Base-by-base conservation (phyloP, 1,139 yeast genomes). In the Geotrichum restrictum region DNA sequence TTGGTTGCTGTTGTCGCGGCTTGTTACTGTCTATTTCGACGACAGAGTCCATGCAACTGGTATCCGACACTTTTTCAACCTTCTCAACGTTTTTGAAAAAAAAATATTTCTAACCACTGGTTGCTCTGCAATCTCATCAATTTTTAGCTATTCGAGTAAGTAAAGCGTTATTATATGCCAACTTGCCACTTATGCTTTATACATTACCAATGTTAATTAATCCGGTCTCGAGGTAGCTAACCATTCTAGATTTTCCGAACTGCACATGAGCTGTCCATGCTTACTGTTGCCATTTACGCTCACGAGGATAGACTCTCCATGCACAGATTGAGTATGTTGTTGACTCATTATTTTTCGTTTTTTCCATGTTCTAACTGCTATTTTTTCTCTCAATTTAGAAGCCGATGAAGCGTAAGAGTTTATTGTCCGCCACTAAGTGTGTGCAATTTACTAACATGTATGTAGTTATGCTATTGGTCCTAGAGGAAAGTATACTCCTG, bases 261-360 rank as follows among this genome's bases (percentile, higher is more conserved):
- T 34, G 98, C 98, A 57, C 98, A 94, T 74, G 98, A 94, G 71
- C 78, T 93, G 67, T 86, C 96, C 41, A 88, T 94, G 96, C 91
- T 87, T 67, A 93, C 99, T 0, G 98, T 93, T 51, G 98, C 98
- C 48, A 85, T 94, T 66, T 94, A 89, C 70, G 91, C 98, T 45
- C 95, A 91, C 69, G 98, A 93, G 72, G 99, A 93, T 71, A 77
- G 96, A 61, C 76, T 94, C 65, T 86, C 96, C 24, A 88, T 89
- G 91, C 98, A 93, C 74, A 79, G 98, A 66, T 77, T 89, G 66
- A 69, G 70, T 66, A 63, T 41, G 69, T 60, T 2, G 41, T 40
- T 42, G 42, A 33, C 24, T 39, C 32, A 33, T 45, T 37, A 36
- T 27, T 27, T 43, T 31, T n/a, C 38, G 40, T n/a, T 16, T 24